Conservation (phyloP, 1,284 basidiomycete genomes). For the Golubevia pallescens region DNA sequence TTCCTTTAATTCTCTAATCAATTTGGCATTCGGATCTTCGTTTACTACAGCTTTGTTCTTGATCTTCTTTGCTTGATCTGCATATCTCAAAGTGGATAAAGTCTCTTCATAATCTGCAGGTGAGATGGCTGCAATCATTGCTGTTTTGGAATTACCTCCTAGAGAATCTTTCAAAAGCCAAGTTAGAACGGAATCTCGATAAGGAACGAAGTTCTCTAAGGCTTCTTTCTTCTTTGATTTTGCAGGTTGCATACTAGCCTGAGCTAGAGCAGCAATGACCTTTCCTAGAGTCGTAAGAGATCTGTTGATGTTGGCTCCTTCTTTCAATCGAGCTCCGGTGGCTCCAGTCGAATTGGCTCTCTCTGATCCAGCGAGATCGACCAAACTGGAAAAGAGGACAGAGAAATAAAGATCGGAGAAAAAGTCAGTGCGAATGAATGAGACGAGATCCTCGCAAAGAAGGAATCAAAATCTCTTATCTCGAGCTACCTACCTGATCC, state of each 20-base stretch:
- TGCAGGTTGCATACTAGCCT: constrained; percentile 24
- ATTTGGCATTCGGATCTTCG: constrained; percentile 97
- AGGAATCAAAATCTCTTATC: no score
- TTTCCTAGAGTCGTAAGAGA: constrained; percentile 31
- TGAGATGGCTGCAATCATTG: constrained; percentile 88
- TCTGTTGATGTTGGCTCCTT: constrained; percentile 63
- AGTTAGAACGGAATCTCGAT: constrained; percentile 52
- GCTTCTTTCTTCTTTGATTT: constrained; percentile 23
- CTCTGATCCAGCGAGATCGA: constrained; percentile 57
- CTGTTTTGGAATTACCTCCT: constrained; percentile 64
- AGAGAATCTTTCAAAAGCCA: constrained; percentile 66
- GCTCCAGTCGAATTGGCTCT: constrained; percentile 61
- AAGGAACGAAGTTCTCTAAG: constrained; percentile 39
- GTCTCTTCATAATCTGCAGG: constrained; percentile 99
- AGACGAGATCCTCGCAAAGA: no score
- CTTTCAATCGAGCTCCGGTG: constrained; percentile 57
- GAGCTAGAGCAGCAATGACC: constrained; percentile 55
- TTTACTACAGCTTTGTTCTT: constrained; percentile 99
- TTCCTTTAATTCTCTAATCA: constrained; percentile 97
- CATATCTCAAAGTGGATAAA: constrained; percentile 90
- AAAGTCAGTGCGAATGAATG: no score
- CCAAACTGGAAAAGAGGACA: constrained; percentile 26
- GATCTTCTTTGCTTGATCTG: constrained; percentile 97
- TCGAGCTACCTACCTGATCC: constrained; percentile 25
- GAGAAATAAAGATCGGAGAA: no score